phyloP scores from a whole-genome alignment of 176 grass and related monocot genomes.

The Zea mays region DNA sequence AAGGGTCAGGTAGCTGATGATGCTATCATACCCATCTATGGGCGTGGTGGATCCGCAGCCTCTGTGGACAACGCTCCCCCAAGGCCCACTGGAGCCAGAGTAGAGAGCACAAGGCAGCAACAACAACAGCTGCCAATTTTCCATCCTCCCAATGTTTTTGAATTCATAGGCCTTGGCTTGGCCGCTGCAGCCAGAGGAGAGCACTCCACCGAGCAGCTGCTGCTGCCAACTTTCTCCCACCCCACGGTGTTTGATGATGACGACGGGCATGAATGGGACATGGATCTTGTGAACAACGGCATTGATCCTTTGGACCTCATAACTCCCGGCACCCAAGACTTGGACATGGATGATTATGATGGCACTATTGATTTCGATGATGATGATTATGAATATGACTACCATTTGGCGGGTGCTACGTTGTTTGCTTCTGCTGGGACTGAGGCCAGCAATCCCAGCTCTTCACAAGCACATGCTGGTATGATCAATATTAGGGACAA shows the following conservation, averaged over 20 bases:
- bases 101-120: conserved; percentile 49
- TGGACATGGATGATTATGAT: neutral
- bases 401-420: neutral
- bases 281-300: no score
- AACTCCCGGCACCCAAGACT: neutral
- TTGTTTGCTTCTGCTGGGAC: neutral
- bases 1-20: conserved; percentile 75
- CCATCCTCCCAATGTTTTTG: no score
- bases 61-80: conserved; percentile 31
- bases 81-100: conserved; percentile 41
- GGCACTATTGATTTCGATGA: conserved; percentile 17
- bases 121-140: neutral
- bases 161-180: no score
- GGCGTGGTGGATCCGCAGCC: conserved; percentile 59
- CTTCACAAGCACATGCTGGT: neutral
- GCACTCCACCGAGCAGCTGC: no score
- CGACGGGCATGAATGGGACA: neutral
- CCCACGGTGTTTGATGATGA: neutral
- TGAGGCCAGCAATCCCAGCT: neutral
- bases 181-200: no score
- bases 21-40: conserved; percentile 78
- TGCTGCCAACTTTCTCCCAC: neutral
- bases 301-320: no score
- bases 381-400: neutral
- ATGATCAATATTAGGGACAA: neutral